phyloP scores from a whole-genome alignment of 176 grass and related monocot species.

The Panicum miliaceum region DNA sequence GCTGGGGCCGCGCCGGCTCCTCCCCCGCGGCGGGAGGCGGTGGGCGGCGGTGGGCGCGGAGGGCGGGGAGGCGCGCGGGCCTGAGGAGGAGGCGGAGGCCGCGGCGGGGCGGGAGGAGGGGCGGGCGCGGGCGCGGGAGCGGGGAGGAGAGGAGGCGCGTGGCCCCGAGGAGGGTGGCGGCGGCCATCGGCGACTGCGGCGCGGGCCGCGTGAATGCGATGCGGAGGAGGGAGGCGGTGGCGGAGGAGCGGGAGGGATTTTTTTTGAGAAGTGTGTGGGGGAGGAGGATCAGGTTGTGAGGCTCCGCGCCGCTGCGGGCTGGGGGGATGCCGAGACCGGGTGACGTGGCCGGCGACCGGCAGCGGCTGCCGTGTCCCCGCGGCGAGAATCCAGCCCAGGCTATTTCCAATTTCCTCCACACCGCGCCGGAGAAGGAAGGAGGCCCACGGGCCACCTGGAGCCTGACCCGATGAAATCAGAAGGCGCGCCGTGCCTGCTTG shows the following conservation, averaged over 20 bases:
- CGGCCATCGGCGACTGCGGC: conserved; percentile 34
- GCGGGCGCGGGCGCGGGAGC: neutral
- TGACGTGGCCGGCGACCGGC: conserved; percentile 41
- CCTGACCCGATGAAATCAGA: neutral
- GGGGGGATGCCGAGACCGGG: conserved; percentile 12
- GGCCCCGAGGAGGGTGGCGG: conserved; percentile 44
- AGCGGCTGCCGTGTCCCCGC: neutral
- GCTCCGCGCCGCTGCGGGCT: neutral
- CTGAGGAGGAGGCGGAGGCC: conserved; percentile 21
- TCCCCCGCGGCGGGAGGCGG: neutral
- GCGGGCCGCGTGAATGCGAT: neutral
- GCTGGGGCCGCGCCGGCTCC: neutral
- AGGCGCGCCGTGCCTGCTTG: too few species aligned
- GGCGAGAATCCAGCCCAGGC: neutral
- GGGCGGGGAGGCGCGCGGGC: conserved; percentile 17
- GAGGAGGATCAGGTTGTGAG: conserved; percentile 37
- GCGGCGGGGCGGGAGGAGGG: conserved; percentile 1
- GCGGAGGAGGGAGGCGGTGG: neutral
- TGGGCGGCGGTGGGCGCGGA: conserved; percentile 13
- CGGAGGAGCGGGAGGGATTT: conserved; percentile 27
- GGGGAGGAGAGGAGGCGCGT: conserved; percentile 37
- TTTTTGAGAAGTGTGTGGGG: conserved; percentile 27
- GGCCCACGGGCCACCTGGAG: neutral
- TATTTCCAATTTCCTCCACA: neutral
- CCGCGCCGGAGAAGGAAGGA: neutral